These are phyloP conservation scores for Hapsidospora chrysogenum DNA, from an alignment of 495 filamentous ascomycete species.

Conservation along the genomic window DNA sequence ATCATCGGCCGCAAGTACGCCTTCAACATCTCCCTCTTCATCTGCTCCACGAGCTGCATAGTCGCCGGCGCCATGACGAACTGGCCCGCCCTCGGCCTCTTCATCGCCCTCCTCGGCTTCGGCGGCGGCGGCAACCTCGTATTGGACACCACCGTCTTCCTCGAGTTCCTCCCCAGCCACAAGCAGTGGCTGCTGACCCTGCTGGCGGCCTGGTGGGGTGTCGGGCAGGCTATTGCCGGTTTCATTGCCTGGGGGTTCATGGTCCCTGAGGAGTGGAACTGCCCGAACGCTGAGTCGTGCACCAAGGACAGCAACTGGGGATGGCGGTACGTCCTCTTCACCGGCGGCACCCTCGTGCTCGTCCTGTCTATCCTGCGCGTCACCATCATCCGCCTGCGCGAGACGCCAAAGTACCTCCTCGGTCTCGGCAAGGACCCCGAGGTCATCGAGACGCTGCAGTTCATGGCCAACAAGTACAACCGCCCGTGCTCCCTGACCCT, in stretches of 20 bases:
- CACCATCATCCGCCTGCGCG: conserved; percentile 47
- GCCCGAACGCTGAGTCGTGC: conserved; percentile 38
- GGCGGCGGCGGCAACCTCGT: conserved; percentile 62
- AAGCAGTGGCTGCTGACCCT: conserved; percentile 66
- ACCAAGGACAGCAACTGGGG: conserved; percentile 52
- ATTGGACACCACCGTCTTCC: conserved; percentile 56
- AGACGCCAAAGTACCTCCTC: conserved; percentile 61
- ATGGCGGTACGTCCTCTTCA: conserved; percentile 64
- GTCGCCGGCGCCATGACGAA: conserved; percentile 54
- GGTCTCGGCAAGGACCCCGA: conserved; percentile 44
- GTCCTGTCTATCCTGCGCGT: conserved; percentile 47
- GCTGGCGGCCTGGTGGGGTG: conserved; percentile 63
- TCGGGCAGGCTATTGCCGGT: conserved; percentile 53
- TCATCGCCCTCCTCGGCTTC: conserved; percentile 52
- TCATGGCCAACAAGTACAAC: conserved; percentile 44
- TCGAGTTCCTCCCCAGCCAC: conserved; percentile 60
- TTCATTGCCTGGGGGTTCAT: conserved; percentile 66
- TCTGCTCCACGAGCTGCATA: conserved; percentile 50
- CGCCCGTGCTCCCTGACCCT: conserved; percentile 46
- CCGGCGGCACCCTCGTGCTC: conserved; percentile 48
- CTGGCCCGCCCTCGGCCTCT: conserved; percentile 46
- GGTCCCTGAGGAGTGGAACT: conserved; percentile 33
- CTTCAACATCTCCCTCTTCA: conserved; percentile 54
- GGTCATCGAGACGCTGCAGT: conserved; percentile 41
- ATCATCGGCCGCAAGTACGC: conserved; percentile 54